Conservation (phyloP, 805 yeast species). For the Priceomyces medius region DNA sequence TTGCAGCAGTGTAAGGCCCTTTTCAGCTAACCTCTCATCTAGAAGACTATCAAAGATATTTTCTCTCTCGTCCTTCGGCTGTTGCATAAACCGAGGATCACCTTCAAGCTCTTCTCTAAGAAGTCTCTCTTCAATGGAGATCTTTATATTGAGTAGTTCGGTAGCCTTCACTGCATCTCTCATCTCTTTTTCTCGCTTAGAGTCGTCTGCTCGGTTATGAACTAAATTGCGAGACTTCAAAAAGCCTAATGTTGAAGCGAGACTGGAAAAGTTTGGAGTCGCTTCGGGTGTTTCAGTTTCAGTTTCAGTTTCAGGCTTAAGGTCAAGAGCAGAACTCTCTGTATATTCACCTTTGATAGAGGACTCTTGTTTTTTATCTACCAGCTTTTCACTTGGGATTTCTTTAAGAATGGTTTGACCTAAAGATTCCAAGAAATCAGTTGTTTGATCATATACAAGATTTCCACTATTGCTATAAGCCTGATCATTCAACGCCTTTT, state of each 20-base stretch:
- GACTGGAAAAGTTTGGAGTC: slow-evolving; percentile 10
- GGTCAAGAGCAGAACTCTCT: no score
- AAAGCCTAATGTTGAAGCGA: slow-evolving; percentile 28
- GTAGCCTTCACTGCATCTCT: slow-evolving; percentile 26
- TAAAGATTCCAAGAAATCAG: slow-evolving; percentile 35
- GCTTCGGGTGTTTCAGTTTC: background rate
- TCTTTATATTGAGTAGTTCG: slow-evolving; percentile 28
- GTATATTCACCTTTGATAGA: no score
- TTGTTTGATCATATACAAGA: slow-evolving; percentile 42
- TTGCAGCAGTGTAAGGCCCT: slow-evolving; percentile 21
- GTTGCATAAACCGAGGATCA: slow-evolving; percentile 24
- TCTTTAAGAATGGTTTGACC: background rate
- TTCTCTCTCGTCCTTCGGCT: slow-evolving; percentile 29
- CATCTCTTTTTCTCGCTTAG: slow-evolving; percentile 7
- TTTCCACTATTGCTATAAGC: slow-evolving; percentile 8
- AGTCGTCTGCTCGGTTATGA: slow-evolving; percentile 9
- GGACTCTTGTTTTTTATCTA: background rate
- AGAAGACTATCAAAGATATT: slow-evolving; percentile 24
- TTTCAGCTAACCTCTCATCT: slow-evolving; percentile 27
- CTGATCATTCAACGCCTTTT: slow-evolving; percentile 13
- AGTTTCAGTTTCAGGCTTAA: slow-evolving; percentile 2
- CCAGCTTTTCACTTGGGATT: background rate
- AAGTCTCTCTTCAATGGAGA: slow-evolving; percentile 33
- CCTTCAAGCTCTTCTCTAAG: slow-evolving; percentile 27
- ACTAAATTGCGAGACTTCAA: slow-evolving; percentile 24